These are phyloP conservation scores for Auriscalpium orientale DNA, from an alignment of 768 basidiomycete species.

Conservation along the genomic window DNA sequence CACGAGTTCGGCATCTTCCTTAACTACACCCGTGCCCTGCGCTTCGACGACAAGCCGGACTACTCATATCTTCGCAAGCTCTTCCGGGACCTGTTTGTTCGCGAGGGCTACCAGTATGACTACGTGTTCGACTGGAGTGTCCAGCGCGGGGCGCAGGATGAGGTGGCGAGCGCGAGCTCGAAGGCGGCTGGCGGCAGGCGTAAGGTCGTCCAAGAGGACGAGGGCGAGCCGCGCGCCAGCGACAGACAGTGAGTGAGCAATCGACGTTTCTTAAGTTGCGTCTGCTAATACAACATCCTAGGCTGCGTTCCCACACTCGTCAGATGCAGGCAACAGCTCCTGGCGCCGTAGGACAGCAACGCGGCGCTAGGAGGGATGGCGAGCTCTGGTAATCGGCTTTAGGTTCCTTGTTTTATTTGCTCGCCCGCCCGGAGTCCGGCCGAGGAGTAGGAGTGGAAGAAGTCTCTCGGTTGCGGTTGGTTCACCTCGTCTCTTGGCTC, in stretches of 20 bases:
- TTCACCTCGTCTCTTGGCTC: slow-evolving; percentile 29
- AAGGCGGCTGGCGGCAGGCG: slow-evolving; percentile 58
- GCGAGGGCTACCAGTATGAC: slow-evolving; percentile 98
- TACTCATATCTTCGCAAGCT: slow-evolving; percentile 99
- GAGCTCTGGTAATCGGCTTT: slow-evolving; percentile 36
- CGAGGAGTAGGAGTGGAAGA: slow-evolving; percentile 32
- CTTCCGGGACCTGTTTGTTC: slow-evolving; percentile 96
- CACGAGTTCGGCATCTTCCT: slow-evolving; percentile 99
- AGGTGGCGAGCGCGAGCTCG: slow-evolving; percentile 48
- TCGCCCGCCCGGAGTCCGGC: slow-evolving; percentile 38
- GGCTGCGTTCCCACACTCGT: slow-evolving; percentile 84
- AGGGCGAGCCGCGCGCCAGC: slow-evolving; percentile 65
- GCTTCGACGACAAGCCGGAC: slow-evolving; percentile 99
- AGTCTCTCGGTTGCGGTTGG: slow-evolving; percentile 23
- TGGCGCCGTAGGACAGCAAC: slow-evolving; percentile 40
- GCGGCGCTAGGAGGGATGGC: slow-evolving; percentile 36
- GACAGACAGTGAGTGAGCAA: slow-evolving; percentile 67
- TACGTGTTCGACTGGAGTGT: slow-evolving; percentile 99
- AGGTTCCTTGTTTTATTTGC: slow-evolving; percentile 17
- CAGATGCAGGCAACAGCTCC: slow-evolving; percentile 60
- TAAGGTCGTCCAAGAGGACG: slow-evolving; percentile 81
- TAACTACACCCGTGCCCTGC: slow-evolving; percentile 97
- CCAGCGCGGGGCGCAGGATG: slow-evolving; percentile 69
- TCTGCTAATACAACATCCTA: slow-evolving; percentile 22
- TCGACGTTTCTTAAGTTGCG: slow-evolving; percentile 12